Evolutionary conservation across 2,329 filamentous ascomycete species (phyloP).

Genomic region (Zymoseptoria pseudotritici): DNA sequence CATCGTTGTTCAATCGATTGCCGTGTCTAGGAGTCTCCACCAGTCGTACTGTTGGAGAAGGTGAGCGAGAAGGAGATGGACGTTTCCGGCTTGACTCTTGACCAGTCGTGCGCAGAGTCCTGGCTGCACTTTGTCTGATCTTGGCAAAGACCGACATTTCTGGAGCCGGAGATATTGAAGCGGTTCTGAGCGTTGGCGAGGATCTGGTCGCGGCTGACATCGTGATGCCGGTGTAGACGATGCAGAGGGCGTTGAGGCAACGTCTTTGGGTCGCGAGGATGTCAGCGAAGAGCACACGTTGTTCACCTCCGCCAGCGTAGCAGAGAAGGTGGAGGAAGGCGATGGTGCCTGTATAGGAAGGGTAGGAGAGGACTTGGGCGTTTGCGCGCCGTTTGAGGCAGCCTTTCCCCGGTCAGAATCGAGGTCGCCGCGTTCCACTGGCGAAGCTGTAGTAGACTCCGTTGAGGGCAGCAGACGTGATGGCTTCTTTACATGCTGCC

Average conservation of each 20-base stretch:
- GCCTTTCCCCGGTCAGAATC: conserved; percentile 68
- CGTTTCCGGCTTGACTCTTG: conserved; percentile 39
- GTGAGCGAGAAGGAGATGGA: conserved; percentile 34
- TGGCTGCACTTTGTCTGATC: conserved; percentile 50
- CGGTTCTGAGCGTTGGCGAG: conserved; percentile 56
- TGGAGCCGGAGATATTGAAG: conserved; percentile 79
- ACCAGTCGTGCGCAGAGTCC: conserved; percentile 25
- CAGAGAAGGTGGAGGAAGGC: conserved; percentile 98
- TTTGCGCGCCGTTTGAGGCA: conserved; percentile 40
- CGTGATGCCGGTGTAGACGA: conserved; percentile 93
- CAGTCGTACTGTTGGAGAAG: conserved; percentile 48
- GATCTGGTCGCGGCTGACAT: conserved; percentile 72
- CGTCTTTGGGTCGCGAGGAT: conserved; percentile 82
- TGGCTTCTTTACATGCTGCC: no score
- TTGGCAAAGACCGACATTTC: conserved; percentile 78
- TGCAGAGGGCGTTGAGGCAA: conserved; percentile 81
- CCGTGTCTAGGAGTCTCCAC: conserved; percentile 33
- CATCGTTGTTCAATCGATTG: conserved; percentile 46
- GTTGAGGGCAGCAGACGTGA: no score
- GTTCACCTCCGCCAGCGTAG: conserved; percentile 92
- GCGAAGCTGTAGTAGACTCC: no score
- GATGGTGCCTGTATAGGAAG: conserved; percentile 74
- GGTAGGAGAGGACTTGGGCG: conserved; percentile 39
- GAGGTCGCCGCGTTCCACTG: conserved; percentile 20
- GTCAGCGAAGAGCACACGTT: conserved; percentile 92